A percentile compares a stretch with the other conserved stretches of the same genome.
These are phyloP conservation scores for Debaryomyces hansenii DNA, from an alignment of 805 yeast genomes.

Conservation along the genomic window DNA sequence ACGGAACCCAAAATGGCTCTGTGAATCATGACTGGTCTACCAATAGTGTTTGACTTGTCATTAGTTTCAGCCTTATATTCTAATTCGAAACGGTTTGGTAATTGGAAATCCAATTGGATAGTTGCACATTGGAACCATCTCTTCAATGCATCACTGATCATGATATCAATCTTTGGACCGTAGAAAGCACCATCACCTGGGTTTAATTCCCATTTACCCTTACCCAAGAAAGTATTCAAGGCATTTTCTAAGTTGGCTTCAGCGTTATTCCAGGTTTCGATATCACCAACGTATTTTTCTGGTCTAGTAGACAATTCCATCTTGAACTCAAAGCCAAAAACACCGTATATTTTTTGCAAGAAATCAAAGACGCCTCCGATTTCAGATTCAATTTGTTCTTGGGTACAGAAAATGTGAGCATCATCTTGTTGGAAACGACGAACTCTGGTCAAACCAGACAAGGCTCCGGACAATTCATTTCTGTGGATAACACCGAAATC, in stretches of 20 bases:
- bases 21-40: slow-evolving; percentile 98
- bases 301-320: slow-evolving; percentile 98
- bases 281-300: slow-evolving; percentile 91
- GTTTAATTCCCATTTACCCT: slow-evolving; percentile 91
- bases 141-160: slow-evolving; percentile 88
- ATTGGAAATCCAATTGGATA: slow-evolving; percentile 97
- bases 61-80: slow-evolving; percentile 70
- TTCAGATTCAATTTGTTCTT: slow-evolving; percentile 85
- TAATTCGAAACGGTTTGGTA: slow-evolving; percentile 90
- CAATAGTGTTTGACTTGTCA: slow-evolving; percentile 55
- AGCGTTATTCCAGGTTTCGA: slow-evolving; percentile 92
- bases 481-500: slow-evolving; percentile 97
- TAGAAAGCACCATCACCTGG: slow-evolving; percentile 98
- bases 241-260: slow-evolving; percentile 83
- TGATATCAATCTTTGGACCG: slow-evolving; percentile 95
- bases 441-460: slow-evolving; percentile 88
- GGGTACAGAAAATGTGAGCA: slow-evolving; percentile 95
- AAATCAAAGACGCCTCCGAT: slow-evolving; percentile 83
- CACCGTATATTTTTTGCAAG: slow-evolving; percentile 81
- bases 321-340: slow-evolving; percentile 91
- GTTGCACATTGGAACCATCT: slow-evolving; percentile 99
- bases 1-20: slow-evolving; percentile 98
- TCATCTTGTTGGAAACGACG: slow-evolving; percentile 99
- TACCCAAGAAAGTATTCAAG: slow-evolving; percentile 70
- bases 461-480: slow-evolving; percentile 94